Evolutionary conservation across 2,329 filamentous ascomycete species (phyloP), one percentile per base, ranked within the genome.

Genomic region (Colletotrichum euphorbiae): DNA sequence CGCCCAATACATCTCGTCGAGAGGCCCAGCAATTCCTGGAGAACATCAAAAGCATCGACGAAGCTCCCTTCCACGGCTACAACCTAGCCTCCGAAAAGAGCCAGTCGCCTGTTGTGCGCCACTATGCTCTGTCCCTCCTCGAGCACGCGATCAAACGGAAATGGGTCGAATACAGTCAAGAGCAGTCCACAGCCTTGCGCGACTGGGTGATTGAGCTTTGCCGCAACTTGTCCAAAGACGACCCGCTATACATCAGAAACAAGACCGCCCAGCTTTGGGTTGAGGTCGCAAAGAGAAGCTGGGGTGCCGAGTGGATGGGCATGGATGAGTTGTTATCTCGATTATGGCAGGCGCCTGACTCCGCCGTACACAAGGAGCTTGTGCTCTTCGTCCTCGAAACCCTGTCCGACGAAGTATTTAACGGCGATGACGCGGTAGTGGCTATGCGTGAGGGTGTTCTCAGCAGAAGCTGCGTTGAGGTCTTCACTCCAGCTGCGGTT

Each of bases 231-330:
- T 84, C 88, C 5, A 86, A 86, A 51, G 86, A 89, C 19, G 95
- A 98, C 76, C 93, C 93, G 3, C 79, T 87, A 36, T 99, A 94
- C 77, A 83, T 98, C 71, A 88, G 95, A 73, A 98, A 97, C 84
- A 99, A 99, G 82, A 91, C 96, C 38, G 93, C 93, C 31, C 92
- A 97, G 80, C 82, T 99, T 70, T 99, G 96, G 96, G 93, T 94
- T 7, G 96, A 98, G 79, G 85, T 97, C 60, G 94, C 94, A 45
- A 98, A 98, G 82, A 88, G 95, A 74, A 92, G 89, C 76, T 99
- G 96, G 96, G 93, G 87, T n/a, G 85, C 89, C 36, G 92, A 96
- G 70, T 99, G 97, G 96, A 90, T 92, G 83, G 90, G 97, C 76
- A 97, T 99, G 95, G 97, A 99, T 77, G 82, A 89, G 71, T 85